phyloP scores from a whole-genome alignment of 164 flowering plant genomes.

The Aristolochia fimbriata region DNA sequence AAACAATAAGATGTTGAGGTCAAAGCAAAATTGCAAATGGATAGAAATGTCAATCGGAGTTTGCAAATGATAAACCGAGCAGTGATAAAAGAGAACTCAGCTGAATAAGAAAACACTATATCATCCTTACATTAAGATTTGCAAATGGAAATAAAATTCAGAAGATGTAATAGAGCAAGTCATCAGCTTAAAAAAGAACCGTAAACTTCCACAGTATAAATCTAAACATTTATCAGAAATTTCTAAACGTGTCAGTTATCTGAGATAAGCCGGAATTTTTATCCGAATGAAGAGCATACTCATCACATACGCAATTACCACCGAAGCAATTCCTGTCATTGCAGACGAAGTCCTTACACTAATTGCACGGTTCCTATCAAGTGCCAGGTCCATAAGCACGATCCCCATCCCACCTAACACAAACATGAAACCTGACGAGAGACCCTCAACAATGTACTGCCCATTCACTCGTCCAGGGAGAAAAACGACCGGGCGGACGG shows the following conservation, averaged over 20 bases:
- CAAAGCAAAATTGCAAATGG: no score
- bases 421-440: conserved; percentile 96
- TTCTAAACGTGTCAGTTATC: conserved; percentile 3
- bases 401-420: conserved; percentile 90
- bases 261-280: conserved; percentile 86
- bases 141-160: no score
- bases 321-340: conserved; percentile 51
- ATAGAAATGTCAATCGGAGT: no score
- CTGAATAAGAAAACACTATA: no score
- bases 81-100: no score
- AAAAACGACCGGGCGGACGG: conserved; percentile 84
- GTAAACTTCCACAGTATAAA: no score
- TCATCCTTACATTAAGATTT: no score
- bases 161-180: no score
- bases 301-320: conserved; percentile 77
- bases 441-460: conserved; percentile 96
- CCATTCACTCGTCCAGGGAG: conserved; percentile 89
- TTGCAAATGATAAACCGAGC: no score
- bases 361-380: conserved; percentile 58
- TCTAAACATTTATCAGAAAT: no score
- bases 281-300: conserved; percentile 91
- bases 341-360: conserved; percentile 63
- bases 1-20: no score
- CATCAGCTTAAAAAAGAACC: no score
- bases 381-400: conserved; percentile 69